Evolutionary conservation across 768 basidiomycete genomes (phyloP), one percentile per base, ranked within the genome.

Genomic region (Lactarius pseudohatsudake): DNA sequence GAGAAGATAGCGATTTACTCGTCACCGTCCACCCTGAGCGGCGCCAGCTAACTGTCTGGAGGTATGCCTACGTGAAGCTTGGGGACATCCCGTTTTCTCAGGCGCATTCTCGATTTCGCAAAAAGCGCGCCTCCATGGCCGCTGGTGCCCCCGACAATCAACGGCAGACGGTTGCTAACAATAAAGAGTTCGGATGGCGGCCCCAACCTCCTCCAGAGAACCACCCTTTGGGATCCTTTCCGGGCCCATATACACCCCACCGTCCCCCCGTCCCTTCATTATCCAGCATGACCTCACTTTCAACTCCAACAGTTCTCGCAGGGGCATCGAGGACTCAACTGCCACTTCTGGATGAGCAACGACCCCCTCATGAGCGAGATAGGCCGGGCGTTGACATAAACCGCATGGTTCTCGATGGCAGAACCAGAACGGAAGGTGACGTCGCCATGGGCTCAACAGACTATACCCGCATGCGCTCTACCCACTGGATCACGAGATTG

Each of bases 401-500:
- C 72, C 81, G 87, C 47, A 88, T 90, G 88, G 85, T 80, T 18
- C 78, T 88, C 7, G 85, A 84, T n/a, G 79, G 81, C 2, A 72
- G 78, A 38, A 71, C 78, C 2, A 72, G 78, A 32, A 71, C 78
- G 3, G 86, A 85, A 2, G 69, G 74, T 8, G 85, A 86, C 22
- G 64, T 73, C 2, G 69, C 76, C 16, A 64, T 79, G 1, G 72
- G 77, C 13, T 78, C 82, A 0, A 78, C 80, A 22, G 86, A 88
- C 64, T 82, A 88, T 72, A 85, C 84, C 6, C 81, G 86, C 66
- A 88, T 91, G 85, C 85, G 84, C 61, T 83, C 89, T 1, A 80
- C 86, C 0, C 89, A 85, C 72, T 93, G 91, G 91, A 84, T 88
- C 76, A 85, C 92, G 70, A 81, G 77, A 59, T 69, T 93, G 18